Conservation (phyloP, 2,329 filamentous ascomycete species). For the Apiospora pterosperma region DNA sequence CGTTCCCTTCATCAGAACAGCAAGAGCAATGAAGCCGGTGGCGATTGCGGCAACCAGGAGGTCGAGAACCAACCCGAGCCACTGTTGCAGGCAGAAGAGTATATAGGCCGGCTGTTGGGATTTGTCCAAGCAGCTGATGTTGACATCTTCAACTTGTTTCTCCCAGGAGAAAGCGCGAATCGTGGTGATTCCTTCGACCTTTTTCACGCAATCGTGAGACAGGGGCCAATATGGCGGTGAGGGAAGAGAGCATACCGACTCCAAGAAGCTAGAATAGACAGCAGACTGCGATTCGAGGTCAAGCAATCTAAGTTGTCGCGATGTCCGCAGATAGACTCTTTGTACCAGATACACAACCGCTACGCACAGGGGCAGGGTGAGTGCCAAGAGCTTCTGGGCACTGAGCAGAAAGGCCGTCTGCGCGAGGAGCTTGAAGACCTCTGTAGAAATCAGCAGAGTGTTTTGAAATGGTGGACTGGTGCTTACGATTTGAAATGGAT, state of each 20-base stretch:
- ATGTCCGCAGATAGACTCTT: slow-evolving; percentile 51
- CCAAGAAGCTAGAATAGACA: slow-evolving; percentile 27
- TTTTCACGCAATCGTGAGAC: no score
- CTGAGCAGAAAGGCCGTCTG: slow-evolving; percentile 43
- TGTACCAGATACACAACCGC: slow-evolving; percentile 42
- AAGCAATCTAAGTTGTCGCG: slow-evolving; percentile 51
- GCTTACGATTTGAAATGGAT: no score
- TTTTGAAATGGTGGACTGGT: not conserved
- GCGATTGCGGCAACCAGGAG: slow-evolving; percentile 45
- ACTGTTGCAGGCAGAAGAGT: slow-evolving; percentile 47
- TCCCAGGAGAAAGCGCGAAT: slow-evolving; percentile 45
- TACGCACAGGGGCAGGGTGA: slow-evolving; percentile 42
- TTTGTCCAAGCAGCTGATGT: slow-evolving; percentile 32
- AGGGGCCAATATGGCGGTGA: no score
- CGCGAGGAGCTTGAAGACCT: slow-evolving; percentile 35
- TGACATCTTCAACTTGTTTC: slow-evolving; percentile 16
- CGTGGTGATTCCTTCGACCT: slow-evolving; percentile 22
- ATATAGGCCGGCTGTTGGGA: slow-evolving; percentile 49
- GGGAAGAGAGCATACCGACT: slow-evolving; percentile 35
- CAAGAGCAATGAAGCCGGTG: slow-evolving; percentile 26
- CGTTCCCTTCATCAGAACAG: slow-evolving; percentile 15
- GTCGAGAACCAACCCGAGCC: slow-evolving; percentile 50
- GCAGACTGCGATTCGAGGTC: slow-evolving; percentile 52
- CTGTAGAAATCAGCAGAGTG: slow-evolving; percentile 27
- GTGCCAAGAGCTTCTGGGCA: slow-evolving; percentile 41